Base-by-base conservation (phyloP, 164 flowering plant genomes). In the Litsea cubeba region DNA sequence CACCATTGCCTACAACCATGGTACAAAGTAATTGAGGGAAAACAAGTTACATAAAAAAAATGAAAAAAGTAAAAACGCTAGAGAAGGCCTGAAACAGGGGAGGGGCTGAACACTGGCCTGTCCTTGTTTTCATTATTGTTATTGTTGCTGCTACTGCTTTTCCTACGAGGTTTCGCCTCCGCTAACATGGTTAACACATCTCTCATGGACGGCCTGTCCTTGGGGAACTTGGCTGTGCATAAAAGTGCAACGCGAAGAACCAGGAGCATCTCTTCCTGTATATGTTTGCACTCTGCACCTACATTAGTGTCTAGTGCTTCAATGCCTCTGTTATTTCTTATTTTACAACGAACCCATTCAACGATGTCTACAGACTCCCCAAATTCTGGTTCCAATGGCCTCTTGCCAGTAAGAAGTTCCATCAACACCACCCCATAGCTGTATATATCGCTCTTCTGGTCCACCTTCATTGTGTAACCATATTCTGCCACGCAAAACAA, bases 161-260 rank as follows among this genome's bases (percentile, higher is more conserved):
- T 95, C 70, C 98, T 82, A 66, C 98, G 70, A 26, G 99, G 99
- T 75, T 92, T 93, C 11, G 97, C 98, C 84, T 90, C 98, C 60
- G 85, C 94, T 5, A 95, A 90, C 97, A 93, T 95, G 26, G 94
- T 87, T 69, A 93, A 77, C 26, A 91, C 92, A 74, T 95, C 97
- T 77, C 95, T 85, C 99, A 94, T 94, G 28, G 99, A 88, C 3
- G 99, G 99, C 76, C 99, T 87, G 79, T 92, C 98, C 80, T 82
- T 94, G 1, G 99, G 98, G 72, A 83, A 86, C 86, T 87, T 92
- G 30, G 97, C 94, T 10, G 97, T 94, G 78, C 99, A 94, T 22
- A 92, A 81, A 54, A 94, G 87, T 10, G 98, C 97, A 65, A 94
- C 83, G n/a, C 94, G 78, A 50, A 96, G 91, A 49, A 96, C 95